Evolutionary conservation across 257 asterid species (phyloP).

Genomic region (Leptodermis oblonga): DNA sequence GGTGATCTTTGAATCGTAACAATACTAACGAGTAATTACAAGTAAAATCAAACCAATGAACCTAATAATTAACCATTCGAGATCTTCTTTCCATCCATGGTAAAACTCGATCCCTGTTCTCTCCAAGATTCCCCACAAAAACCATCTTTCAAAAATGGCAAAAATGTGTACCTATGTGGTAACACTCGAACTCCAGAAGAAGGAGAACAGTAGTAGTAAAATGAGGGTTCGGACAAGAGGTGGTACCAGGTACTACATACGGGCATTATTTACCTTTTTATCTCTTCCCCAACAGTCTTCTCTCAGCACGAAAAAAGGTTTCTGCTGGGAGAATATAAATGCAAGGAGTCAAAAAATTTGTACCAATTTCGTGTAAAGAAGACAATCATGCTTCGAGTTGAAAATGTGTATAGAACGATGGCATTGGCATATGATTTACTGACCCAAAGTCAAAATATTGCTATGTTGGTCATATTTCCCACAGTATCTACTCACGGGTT

Average conservation of each 20-base stretch:
- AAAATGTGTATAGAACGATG: too few species aligned
- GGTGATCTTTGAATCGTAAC: too few species aligned
- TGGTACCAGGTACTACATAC: background rate
- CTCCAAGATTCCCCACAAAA: background rate
- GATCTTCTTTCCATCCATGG: too few species aligned
- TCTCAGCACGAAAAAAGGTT: background rate
- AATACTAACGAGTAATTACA: too few species aligned
- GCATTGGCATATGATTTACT: too few species aligned
- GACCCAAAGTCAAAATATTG: too few species aligned
- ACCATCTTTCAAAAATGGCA: background rate
- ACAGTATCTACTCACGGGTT: conserved; percentile 41
- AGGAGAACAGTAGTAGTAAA: background rate
- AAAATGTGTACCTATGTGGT: background rate
- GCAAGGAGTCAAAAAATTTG: background rate
- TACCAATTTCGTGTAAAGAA: background rate
- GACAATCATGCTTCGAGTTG: too few species aligned
- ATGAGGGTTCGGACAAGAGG: background rate
- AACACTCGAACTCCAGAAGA: too few species aligned
- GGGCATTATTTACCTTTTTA: too few species aligned
- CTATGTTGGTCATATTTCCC: too few species aligned
- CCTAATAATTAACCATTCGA: too few species aligned
- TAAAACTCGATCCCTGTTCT: background rate
- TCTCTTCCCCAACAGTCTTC: background rate
- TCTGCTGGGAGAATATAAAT: background rate
- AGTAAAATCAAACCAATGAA: too few species aligned